phyloP scores from a whole-genome alignment of 352 stramenopile species.

The Globisporangium emineosum region DNA sequence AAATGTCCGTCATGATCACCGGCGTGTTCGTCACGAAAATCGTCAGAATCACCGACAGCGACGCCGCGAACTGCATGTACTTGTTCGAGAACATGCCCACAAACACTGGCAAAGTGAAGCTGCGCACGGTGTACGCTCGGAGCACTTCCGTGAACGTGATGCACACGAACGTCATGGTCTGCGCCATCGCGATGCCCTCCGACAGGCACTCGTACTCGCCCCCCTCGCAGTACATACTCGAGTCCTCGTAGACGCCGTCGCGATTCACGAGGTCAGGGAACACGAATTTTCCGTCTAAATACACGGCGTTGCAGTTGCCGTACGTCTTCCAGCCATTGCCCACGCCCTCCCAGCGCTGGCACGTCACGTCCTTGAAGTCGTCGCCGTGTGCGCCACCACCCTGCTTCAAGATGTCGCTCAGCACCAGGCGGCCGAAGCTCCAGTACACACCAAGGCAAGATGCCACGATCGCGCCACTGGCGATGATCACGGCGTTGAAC shows the following conservation, averaged over 20 bases:
- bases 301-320: slow-evolving; percentile 50
- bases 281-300: slow-evolving; percentile 41
- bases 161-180: slow-evolving; percentile 70
- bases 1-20: slow-evolving; percentile 36
- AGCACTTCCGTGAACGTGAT: slow-evolving; percentile 68
- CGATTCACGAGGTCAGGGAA: slow-evolving; percentile 41
- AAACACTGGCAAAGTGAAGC: slow-evolving; percentile 59
- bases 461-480: slow-evolving; percentile 37
- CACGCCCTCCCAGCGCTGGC: slow-evolving; percentile 43
- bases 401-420: slow-evolving; percentile 44
- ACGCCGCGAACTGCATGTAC: slow-evolving; percentile 35
- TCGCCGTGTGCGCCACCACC: slow-evolving; percentile 37
- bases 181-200: slow-evolving; percentile 46
- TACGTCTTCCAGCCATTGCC: slow-evolving; percentile 45
- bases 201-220: slow-evolving; percentile 58
- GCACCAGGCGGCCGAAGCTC: slow-evolving; percentile 54
- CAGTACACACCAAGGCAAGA: slow-evolving; percentile 63
- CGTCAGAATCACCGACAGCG: slow-evolving; percentile 20
- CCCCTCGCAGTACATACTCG: slow-evolving; percentile 51
- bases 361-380: slow-evolving; percentile 55
- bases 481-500: slow-evolving; percentile 60
- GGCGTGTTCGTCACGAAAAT: slow-evolving; percentile 33
- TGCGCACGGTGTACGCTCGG: slow-evolving; percentile 72
- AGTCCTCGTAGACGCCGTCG: slow-evolving; percentile 33
- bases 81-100: slow-evolving; percentile 57